A percentile compares a stretch with the other conserved stretches of the same genome.
Evolutionary conservation across 2,329 filamentous ascomycete species (phyloP).

Genomic region (Botrytis byssoidea): DNA sequence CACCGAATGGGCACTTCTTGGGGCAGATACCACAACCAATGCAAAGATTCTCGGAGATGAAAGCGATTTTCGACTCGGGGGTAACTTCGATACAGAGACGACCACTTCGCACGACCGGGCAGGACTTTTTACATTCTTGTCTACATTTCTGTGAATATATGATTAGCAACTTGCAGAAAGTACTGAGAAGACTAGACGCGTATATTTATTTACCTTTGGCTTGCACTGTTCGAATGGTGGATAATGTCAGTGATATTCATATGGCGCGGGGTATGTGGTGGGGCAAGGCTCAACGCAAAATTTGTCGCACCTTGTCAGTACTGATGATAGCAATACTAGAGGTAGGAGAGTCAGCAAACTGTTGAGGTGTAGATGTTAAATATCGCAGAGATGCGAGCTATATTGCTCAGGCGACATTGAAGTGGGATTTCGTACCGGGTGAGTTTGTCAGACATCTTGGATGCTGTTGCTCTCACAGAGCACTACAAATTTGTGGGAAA

Average conservation of each 20-base stretch:
- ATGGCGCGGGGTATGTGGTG: constrained; percentile 39
- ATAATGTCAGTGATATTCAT: constrained; percentile 42
- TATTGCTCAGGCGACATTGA: neutral
- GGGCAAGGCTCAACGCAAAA: constrained; percentile 41
- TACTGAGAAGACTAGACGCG: constrained; percentile 16
- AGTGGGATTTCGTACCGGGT: constrained; percentile 70
- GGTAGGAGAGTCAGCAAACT: constrained; percentile 21
- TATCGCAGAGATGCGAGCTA: neutral
- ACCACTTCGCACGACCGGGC: constrained; percentile 93
- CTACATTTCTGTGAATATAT: constrained; percentile 75
- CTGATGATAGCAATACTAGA: constrained; percentile 97
- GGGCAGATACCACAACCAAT: constrained; percentile 99
- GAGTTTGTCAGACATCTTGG: constrained; percentile 82
- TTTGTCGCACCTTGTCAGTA: constrained; percentile 79
- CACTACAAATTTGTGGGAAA: neutral
- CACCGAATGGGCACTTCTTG: constrained; percentile 98
- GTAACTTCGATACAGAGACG: constrained; percentile 97
- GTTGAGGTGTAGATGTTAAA: neutral
- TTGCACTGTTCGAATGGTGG: constrained; percentile 64
- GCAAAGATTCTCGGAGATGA: constrained; percentile 93
- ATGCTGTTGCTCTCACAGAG: constrained; percentile 12
- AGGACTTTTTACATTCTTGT: constrained; percentile 99
- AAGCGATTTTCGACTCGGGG: constrained; percentile 87
- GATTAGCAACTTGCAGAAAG: constrained; percentile 36
- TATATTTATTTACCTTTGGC: constrained; percentile 62